Base-by-base conservation (phyloP, 345 rosid genomes). In the Eucalyptus cloeziana region DNA sequence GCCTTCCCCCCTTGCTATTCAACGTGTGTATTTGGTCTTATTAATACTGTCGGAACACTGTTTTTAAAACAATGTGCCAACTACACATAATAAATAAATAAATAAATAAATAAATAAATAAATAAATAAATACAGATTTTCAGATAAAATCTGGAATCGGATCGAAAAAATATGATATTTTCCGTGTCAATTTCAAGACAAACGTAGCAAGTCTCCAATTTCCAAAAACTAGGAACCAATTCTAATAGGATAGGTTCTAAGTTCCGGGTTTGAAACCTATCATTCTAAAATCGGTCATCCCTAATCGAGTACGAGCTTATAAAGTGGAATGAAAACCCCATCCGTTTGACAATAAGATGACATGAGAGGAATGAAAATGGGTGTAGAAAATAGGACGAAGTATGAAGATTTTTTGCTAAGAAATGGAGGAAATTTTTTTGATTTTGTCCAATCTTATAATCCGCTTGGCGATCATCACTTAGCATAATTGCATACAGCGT, bases 151-250 rank as follows among this genome's bases (percentile, higher is more conserved):
- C 4, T 62, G 4, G 1, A 62, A 30, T 13, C 7, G 4, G 4
- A 30, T 25, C 2, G 3, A 6, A 62, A 60, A 62, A 62, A 5
- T 27, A 60, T 27, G 16, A 6, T 27, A 56, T 22, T 22, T 56
- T 24, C 62, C 3, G 0, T 4, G 21, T 62, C 31, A 13, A 13
- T 62, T 62, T 13, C 8, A 27, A 2, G 4, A 1, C 7, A 60
- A 13, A 62, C 2, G 1, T 12, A 30, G 33, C n/a, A 30, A 30
- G 16, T 62, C n/a, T 62, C 62, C 1, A 30, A 3, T 13, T 62
- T 30, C 17, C 5, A 62, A 62, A 25, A 62, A 62, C 31, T 27
- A 13, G 16, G 31, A 62, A 30, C 15, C 4, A 2, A 13, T 62
- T 62, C 31, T 12, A 30, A 62, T 27, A 62, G 3, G n/a, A 58